Conservation (phyloP, 495 filamentous ascomycete species). For the Zalerion maritima region DNA sequence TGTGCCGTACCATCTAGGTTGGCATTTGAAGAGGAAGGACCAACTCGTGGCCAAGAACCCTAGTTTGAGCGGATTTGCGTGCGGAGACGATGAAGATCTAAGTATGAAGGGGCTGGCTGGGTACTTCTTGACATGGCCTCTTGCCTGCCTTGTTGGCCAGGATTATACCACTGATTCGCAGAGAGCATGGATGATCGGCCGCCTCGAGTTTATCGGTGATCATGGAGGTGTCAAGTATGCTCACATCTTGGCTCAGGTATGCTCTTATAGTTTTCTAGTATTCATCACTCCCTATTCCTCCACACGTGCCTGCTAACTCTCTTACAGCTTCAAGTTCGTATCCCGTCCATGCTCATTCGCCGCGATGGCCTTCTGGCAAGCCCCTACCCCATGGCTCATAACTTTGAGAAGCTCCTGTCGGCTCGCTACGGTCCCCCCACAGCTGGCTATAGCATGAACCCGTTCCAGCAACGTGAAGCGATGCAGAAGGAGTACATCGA, state of each 20-base stretch:
- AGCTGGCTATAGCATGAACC: conserved; percentile 15
- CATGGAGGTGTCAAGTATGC: conserved; percentile 34
- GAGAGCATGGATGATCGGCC: conserved; percentile 29
- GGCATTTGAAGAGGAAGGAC: conserved; percentile 18
- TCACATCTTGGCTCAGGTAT: conserved; percentile 27
- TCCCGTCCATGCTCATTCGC: conserved; percentile 39
- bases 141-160: conserved; percentile 26
- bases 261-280: conserved; percentile 4
- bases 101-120: conserved; percentile 29
- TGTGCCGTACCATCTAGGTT: conserved; percentile 38
- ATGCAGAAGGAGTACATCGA: conserved; percentile 24
- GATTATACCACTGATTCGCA: conserved; percentile 36
- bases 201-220: conserved; percentile 30
- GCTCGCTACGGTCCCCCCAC: conserved; percentile 7
- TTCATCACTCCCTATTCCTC: not conserved
- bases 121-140: conserved; percentile 29
- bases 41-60: conserved; percentile 6
- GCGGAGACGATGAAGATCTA: conserved; percentile 16
- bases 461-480: conserved; percentile 23
- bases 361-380: conserved; percentile 26
- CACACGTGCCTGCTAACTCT: not conserved
- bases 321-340: conserved; percentile 26
- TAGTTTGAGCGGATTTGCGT: conserved; percentile 17
- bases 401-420: conserved; percentile 19
- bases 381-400: conserved; percentile 15